Base-by-base conservation (phyloP, 2,329 filamentous ascomycete genomes). In the Myriosclerotinia duriaeana region DNA sequence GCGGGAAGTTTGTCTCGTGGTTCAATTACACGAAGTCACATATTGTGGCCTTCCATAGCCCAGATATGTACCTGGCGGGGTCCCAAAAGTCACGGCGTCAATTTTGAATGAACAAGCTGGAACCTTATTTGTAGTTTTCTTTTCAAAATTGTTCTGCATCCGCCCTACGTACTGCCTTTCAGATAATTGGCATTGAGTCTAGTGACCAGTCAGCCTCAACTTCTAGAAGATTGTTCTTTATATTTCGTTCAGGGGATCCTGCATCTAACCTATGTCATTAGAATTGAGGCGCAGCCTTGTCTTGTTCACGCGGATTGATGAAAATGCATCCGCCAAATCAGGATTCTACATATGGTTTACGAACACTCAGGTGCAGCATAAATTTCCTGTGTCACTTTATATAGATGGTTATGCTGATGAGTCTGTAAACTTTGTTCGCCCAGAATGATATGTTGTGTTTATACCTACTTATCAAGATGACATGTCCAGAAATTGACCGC, bases 131-230 rank as follows among this genome's bases (percentile, higher is more conserved):
- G 2, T 26, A 26, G n/a, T 26, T 26, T 26, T 26, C 26, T 26
- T 26, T 26, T 26, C 54, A 42, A 56, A 14, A n/a, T 4, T 3
- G 44, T 58, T 46, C 2, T 46, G 14, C 55, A 34, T 30, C 20
- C 44, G 44, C 30, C 8, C 30, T 60, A 34, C 26, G 26, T 59
- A 20, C 12, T 50, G 58, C n/a, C 44, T 61, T 40, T 22, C 2
- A 50, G 58, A 17, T 36, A 12, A 40, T 52, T 61, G 58, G 20
- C 2, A 8, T 50, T 22, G 30, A 60, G 34, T 61, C 58, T 61
- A 40, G 58, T 50, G 44, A 60, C 58, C 34, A 12, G 46, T 17
- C 44, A 40, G 58, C 44, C 58, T 61, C 58, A 61, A 40, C 14
- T 40, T 61, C 15, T 22, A 14, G 14, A 61, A 50, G 9, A 22